These are phyloP conservation scores for Solanum sejunctum DNA, from an alignment of 257 asterid genomes.

Conservation along the genomic window DNA sequence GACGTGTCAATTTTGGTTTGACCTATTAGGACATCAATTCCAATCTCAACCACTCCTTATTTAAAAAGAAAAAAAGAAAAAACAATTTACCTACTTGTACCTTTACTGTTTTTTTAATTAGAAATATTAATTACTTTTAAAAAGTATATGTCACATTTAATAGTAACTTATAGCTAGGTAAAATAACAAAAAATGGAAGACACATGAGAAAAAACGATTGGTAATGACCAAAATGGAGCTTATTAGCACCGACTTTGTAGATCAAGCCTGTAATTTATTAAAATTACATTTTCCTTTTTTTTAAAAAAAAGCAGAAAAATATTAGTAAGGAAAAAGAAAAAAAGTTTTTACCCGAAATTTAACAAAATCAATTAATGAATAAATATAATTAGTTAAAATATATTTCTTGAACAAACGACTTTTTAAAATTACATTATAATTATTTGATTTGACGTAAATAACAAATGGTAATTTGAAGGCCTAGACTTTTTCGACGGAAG, in stretches of 20 bases:
- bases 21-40: neutral
- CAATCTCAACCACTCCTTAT: neutral
- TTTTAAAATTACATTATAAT: neutral
- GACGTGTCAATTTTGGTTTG: neutral
- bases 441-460: neutral
- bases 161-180: neutral
- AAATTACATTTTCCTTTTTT: too few species aligned
- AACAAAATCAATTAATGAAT: neutral
- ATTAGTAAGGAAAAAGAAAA: neutral
- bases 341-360: neutral
- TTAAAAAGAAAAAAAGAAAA: neutral
- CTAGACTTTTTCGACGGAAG: neutral
- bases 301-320: too few species aligned
- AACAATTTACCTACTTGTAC: neutral
- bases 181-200: neutral
- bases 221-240: neutral
- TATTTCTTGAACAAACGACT: neutral
- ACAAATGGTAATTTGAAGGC: neutral
- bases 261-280: neutral
- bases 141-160: neutral
- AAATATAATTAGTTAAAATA: neutral
- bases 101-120: neutral
- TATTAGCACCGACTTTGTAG: neutral
- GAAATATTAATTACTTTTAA: neutral
- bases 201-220: neutral